phyloP scores from a whole-genome alignment of 345 rosid genomes.

The Isatis tinctoria region DNA sequence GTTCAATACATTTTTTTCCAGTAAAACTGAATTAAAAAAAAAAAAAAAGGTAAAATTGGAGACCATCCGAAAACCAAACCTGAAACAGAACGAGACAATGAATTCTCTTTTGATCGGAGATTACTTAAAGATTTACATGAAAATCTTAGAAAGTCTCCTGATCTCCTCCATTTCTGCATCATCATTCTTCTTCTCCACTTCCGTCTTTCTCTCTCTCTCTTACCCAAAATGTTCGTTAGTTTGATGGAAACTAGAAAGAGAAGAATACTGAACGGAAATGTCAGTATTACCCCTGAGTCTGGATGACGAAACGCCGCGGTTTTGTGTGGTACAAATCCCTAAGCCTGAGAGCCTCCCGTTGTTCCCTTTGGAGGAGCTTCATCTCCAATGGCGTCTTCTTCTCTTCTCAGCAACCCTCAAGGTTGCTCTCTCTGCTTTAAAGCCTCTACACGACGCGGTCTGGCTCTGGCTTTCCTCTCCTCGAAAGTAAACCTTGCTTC shows the following conservation, averaged over 20 bases:
- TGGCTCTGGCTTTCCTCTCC: constrained; percentile 39
- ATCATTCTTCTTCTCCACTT: background rate
- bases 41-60: background rate
- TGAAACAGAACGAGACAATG: constrained; percentile 18
- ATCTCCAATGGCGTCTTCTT: constrained; percentile 56
- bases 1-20: background rate
- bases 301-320: constrained; percentile 35
- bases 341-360: constrained; percentile 22
- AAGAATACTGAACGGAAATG: background rate
- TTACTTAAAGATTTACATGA: constrained; percentile 24
- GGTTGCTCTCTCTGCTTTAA: constrained; percentile 37
- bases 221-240: background rate
- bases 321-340: background rate
- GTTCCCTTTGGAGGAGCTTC: constrained; percentile 27
- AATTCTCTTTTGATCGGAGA: constrained; percentile 23
- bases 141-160: constrained; percentile 32
- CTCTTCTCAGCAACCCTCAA: constrained; percentile 44
- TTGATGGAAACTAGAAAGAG: background rate
- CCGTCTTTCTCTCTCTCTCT: background rate
- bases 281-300: background rate
- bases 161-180: constrained; percentile 52
- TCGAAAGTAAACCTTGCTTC: constrained; percentile 15
- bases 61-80: constrained; percentile 17
- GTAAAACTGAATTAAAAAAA: background rate
- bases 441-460: constrained; percentile 39